Evolutionary conservation across 202 grass and related monocot species (phyloP), one percentile per base, ranked within the genome.

Genomic region (Carex sylvatica): DNA sequence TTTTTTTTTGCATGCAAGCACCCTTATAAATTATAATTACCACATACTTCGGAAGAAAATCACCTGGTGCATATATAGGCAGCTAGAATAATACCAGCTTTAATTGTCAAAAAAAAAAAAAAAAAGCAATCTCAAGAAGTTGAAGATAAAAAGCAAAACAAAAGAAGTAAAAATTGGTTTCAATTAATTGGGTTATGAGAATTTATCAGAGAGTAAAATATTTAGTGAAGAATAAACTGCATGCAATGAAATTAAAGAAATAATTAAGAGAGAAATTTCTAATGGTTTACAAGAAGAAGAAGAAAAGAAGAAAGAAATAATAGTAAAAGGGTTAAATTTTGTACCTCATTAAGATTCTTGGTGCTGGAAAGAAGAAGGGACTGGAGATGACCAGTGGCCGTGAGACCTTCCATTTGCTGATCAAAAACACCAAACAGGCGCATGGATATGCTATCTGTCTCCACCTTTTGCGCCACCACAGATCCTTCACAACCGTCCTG

Each of bases 341-440:
- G 12, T 33, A 76, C 72, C 72, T 56, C 49, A n/a, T 76, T 56
- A 3, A 56, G 72, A 56, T 76, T 76, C 24, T 56, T 76, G 51
- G 14, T 35, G 51, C 12, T 26, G 23, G 47, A 13, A 65, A 78
- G 75, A 24, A 85, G 61, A 85, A 42, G 71, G 1, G 83, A 68
- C 10, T 79, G 83, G 26, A 85, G 35, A 66, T 78, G 76, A 19
- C 15, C 65, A 22, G 60, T 60, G 14, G 52, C 59, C 15, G 64
- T 66, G 9, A 46, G 22, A 78, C 83, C 26, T 38, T 76, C 83
- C 28, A 68, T 53, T 67, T 78, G 60, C 9, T 79, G 72, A 78
- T 85, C 83, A 58, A 85, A 85, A 65, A 76, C 72, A 77, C 72
- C 83, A 68, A 85, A 85, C 12, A 85, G 53, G 47, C 61, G 64